Evolutionary conservation across 139 green algal species (phyloP), one percentile per base, ranked within the genome.

Genomic region (Nannochloris sp.): DNA sequence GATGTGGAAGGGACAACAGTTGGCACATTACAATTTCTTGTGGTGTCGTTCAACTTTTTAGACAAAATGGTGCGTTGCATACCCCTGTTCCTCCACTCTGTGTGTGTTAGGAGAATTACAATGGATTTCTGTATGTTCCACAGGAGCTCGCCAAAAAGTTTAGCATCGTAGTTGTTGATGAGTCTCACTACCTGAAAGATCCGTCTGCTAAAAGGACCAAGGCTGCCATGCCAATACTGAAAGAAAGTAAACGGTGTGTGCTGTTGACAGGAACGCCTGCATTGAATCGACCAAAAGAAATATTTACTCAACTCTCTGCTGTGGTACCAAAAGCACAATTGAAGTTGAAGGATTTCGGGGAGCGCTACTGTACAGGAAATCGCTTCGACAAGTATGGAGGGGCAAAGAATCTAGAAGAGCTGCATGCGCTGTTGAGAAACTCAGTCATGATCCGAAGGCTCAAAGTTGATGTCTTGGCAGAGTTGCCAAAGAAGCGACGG

Each of bases 31-130:
- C 23, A 70, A 8, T 78, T 90, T 15, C 64, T 78, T 2, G 87
- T 97, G 60, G 85, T 81, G 2, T 87, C 72, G 8, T 97, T 93
- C 62, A 82, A 95, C 48, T 96, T 97, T 85, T 65, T 94, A 60
- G 61, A 67, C 29, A 76, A 87, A 5, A 79, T 96, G 53, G 55
- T 78, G 60, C n/a, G 61, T 66, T n/a, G 40, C 27, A 29, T 64
- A 57, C 14, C 27, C 56, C 57, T 31, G 7, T 23, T 23, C 19
- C 12, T 18, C 5, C 24, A 4, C 24, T 27, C 2, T 27, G 24
- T 63, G n/a, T 48, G 16, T 64, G 5, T 57, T 64, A 9, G 5
- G 12, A 18, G 50, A 18, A 16, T 58, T 31, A 58, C 14, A 16
- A 58, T 27, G 8, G 15, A 7, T 34, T 14, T 58, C 50, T 58